These are phyloP conservation scores for Poa pratensis DNA, from an alignment of 176 grass and related monocot species.

Conservation along the genomic window DNA sequence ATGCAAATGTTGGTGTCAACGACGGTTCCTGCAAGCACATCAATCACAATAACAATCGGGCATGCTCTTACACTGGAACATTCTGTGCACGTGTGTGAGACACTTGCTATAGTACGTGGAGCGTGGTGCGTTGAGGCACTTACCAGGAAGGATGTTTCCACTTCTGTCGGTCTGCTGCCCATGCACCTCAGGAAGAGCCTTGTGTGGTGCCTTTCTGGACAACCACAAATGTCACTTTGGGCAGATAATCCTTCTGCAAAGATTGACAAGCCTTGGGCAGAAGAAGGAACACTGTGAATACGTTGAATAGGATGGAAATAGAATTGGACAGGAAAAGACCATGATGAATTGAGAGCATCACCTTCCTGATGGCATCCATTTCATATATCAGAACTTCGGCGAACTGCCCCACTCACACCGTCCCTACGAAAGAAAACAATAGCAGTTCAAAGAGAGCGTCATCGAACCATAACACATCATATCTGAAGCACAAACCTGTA, in stretches of 20 bases:
- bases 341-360: slow-evolving; percentile 33
- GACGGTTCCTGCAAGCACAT: slow-evolving; percentile 60
- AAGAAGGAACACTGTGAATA: slow-evolving; percentile 30
- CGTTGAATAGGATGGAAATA: not conserved
- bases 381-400: slow-evolving; percentile 61
- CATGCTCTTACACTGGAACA: not conserved
- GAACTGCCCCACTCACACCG: slow-evolving; percentile 87
- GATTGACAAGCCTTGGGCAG: slow-evolving; percentile 65
- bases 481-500: slow-evolving; percentile 62
- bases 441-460: not conserved
- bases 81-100: not conserved
- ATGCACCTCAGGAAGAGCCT: slow-evolving; percentile 72
- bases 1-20: slow-evolving; percentile 73
- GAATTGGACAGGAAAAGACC: not conserved
- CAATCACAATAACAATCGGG: not conserved
- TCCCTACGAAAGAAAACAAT: slow-evolving; percentile 41
- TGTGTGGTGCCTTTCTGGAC: slow-evolving; percentile 95
- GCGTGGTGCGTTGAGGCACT: not conserved
- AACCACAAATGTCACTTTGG: slow-evolving; percentile 74
- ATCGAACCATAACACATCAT: not conserved
- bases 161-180: slow-evolving; percentile 56
- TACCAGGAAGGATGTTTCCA: slow-evolving; percentile 79
- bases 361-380: slow-evolving; percentile 67
- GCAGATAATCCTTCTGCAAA: slow-evolving; percentile 44
- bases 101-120: not conserved